A percentile compares a stretch with the other conserved stretches of the same genome.
phyloP scores from a whole-genome alignment of 345 rosid genomes.

The Draba incana region DNA sequence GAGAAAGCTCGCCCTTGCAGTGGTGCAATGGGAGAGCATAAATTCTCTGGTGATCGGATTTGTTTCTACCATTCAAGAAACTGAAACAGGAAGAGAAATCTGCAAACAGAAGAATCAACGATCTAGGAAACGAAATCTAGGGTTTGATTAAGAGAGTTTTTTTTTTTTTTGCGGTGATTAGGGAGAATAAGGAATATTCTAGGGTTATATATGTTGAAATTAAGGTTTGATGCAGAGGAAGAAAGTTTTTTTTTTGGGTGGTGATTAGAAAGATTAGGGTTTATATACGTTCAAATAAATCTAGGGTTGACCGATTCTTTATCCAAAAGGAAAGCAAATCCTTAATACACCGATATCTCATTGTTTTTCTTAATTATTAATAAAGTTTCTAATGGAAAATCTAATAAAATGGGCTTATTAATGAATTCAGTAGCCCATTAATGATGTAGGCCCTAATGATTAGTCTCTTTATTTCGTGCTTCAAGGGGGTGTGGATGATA shows the following conservation, averaged over 20 bases:
- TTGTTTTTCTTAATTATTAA: too few species aligned
- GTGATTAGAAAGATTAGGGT: not conserved
- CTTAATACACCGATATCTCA: slow-evolving; percentile 17
- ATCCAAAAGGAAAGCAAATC: slow-evolving; percentile 35
- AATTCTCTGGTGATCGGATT: slow-evolving; percentile 47
- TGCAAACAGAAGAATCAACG: not conserved
- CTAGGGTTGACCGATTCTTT: slow-evolving; percentile 14
- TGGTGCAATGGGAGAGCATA: slow-evolving; percentile 82
- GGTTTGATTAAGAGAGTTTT: not conserved
- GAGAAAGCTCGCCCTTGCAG: slow-evolving; percentile 74
- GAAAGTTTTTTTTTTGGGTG: not conserved
- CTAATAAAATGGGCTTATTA: not conserved
- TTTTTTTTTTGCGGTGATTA: not conserved
- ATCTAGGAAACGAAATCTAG: not conserved
- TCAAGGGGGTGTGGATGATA: too few species aligned
- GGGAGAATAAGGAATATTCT: not conserved
- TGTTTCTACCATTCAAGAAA: slow-evolving; percentile 90
- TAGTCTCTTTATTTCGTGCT: too few species aligned
- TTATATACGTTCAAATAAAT: too few species aligned
- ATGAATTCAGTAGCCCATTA: not conserved
- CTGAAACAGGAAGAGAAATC: not conserved
- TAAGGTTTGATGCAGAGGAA: not conserved
- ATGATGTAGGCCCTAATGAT: not conserved
- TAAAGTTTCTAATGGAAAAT: too few species aligned
- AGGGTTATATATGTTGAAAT: not conserved